Evolutionary conservation across 352 stramenopile species (phyloP).

Genomic region (Pythium brassicae): DNA sequence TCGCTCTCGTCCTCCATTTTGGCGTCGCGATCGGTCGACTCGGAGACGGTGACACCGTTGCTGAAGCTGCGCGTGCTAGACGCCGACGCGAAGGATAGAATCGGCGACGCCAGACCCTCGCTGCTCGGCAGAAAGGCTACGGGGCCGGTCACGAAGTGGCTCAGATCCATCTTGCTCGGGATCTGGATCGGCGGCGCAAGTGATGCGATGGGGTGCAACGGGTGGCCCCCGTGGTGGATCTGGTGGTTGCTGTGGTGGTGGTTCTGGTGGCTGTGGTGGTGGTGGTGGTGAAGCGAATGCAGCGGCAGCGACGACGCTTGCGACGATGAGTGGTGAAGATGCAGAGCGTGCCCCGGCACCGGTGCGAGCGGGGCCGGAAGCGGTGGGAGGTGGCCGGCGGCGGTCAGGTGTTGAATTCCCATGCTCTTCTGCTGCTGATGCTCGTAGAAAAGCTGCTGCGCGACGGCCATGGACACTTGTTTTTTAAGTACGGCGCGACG

Average conservation of each 20-base stretch:
- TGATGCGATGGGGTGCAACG: constrained; percentile 5
- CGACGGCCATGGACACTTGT: constrained; percentile 74
- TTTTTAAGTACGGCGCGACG: constrained; percentile 76
- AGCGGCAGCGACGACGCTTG: background rate
- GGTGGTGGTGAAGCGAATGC: background rate
- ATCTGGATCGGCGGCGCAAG: constrained; percentile 45
- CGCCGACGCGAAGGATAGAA: constrained; percentile 25
- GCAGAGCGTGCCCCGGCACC: background rate
- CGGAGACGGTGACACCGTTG: background rate
- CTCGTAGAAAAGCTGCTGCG: constrained; percentile 76
- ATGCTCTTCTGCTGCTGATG: constrained; percentile 76
- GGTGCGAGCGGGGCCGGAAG: constrained; percentile 12
- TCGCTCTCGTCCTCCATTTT: background rate
- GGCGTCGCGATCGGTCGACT: background rate
- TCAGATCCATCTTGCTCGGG: constrained; percentile 22
- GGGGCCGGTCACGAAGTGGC: constrained; percentile 5
- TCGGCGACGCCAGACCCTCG: constrained; percentile 22
- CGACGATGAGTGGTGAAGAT: background rate
- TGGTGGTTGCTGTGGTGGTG: constrained; percentile 4
- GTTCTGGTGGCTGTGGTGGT: constrained; percentile 3
- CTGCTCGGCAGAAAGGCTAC: constrained; percentile 20
- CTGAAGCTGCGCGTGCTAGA: constrained; percentile 1
- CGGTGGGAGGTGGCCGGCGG: background rate
- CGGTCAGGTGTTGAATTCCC: constrained; percentile 30
- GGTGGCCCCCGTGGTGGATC: constrained; percentile 1